A percentile compares a stretch with the other conserved stretches of the same genome.
phyloP scores from a whole-genome alignment of 805 yeast species.

The Kazachstania kunashirensis region DNA sequence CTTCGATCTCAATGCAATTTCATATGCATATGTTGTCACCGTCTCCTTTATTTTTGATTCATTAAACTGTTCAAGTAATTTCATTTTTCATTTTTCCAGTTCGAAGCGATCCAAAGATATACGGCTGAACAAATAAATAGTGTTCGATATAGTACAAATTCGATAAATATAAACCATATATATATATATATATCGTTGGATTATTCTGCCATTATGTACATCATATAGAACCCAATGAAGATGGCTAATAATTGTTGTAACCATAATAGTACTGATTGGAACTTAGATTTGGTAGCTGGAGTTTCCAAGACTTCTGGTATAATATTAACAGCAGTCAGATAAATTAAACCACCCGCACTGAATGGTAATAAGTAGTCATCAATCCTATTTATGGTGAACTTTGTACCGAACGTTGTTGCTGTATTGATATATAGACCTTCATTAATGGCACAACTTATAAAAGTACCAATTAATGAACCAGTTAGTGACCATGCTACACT shows the following conservation, averaged over 20 bases:
- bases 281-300: conserved; percentile 13
- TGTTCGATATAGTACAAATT: no score
- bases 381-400: neutral
- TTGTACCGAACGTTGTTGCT: no score
- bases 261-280: conserved; percentile 33
- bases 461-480: conserved; percentile 58
- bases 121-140: no score
- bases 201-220: conserved; percentile 35
- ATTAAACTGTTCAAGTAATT: neutral
- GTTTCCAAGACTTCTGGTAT: conserved; percentile 54
- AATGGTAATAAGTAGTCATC: conserved; percentile 51
- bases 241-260: conserved; percentile 41
- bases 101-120: no score
- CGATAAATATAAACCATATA: no score
- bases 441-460: conserved; percentile 52
- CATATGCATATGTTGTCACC: no score
- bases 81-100: neutral
- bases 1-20: no score
- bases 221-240: conserved; percentile 45
- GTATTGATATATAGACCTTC: conserved; percentile 9
- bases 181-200: no score
- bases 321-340: conserved; percentile 66
- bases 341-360: conserved; percentile 69
- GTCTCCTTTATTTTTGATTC: no score
- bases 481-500: conserved; percentile 33